Evolutionary conservation across 129 eudicot species (phyloP).

Genomic region (Dittrichia graveolens): DNA sequence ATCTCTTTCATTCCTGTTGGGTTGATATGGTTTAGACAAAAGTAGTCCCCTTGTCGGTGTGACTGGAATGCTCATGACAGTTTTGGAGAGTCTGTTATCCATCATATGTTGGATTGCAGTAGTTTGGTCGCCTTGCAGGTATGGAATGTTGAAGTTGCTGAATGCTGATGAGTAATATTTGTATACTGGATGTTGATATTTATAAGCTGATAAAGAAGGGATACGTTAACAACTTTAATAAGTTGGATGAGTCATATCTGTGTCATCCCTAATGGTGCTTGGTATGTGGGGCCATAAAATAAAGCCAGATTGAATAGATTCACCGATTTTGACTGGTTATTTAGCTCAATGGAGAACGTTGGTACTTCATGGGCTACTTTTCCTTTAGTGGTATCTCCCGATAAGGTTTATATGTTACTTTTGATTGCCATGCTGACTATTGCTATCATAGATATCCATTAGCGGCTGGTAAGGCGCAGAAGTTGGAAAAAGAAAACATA

Average conservation of each 20-base stretch:
- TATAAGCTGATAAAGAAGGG: constrained; percentile 18
- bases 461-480: neutral
- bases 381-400: neutral
- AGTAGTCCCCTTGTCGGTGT: constrained; percentile 24
- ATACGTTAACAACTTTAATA: constrained; percentile 13
- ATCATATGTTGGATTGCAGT: constrained; percentile 21
- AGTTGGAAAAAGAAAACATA: constrained; percentile 4
- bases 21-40: constrained; percentile 30
- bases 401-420: constrained; percentile 1
- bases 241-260: constrained; percentile 35
- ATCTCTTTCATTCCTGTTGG: constrained; percentile 7
- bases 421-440: constrained; percentile 23
- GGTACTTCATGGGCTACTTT: neutral
- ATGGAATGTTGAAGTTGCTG: neutral
- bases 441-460: constrained; percentile 18
- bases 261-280: constrained; percentile 30
- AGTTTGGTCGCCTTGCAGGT: neutral
- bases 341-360: neutral
- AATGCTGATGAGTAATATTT: constrained; percentile 3
- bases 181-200: constrained; percentile 22
- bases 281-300: constrained; percentile 21
- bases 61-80: constrained; percentile 16
- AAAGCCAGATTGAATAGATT: constrained; percentile 5
- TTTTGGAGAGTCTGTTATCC: constrained; percentile 25
- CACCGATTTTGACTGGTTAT: neutral